A percentile compares a stretch with the other conserved stretches of the same genome.
These are phyloP conservation scores for Boletus reticuloceps DNA, from an alignment of 768 basidiomycete species.

Conservation along the genomic window DNA sequence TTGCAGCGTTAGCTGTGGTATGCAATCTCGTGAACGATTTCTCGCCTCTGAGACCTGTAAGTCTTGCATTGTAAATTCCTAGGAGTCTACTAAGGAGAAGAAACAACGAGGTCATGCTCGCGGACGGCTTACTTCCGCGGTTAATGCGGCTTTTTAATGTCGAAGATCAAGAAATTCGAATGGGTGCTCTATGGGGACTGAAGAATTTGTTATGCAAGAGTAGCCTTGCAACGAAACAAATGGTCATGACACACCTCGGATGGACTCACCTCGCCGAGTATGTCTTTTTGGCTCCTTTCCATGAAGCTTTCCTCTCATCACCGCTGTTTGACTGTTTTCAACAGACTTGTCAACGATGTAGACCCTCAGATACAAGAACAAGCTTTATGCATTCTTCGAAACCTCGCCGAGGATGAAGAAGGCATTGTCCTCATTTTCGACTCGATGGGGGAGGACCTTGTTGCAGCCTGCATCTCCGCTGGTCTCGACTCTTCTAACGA, in stretches of 20 bases:
- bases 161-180: conserved; percentile 53
- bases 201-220: conserved; percentile 80
- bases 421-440: conserved; percentile 62
- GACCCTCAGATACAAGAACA: conserved; percentile 67
- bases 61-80: conserved; percentile 25
- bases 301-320: neutral
- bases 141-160: conserved; percentile 57
- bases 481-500: conserved; percentile 53
- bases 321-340: neutral
- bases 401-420: conserved; percentile 62
- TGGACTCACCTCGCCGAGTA: conserved; percentile 63
- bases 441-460: conserved; percentile 45
- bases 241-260: conserved; percentile 65
- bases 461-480: conserved; percentile 45
- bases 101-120: conserved; percentile 53
- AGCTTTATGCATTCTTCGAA: conserved; percentile 61
- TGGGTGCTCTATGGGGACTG: conserved; percentile 82
- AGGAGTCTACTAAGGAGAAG: neutral
- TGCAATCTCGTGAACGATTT: conserved; percentile 88
- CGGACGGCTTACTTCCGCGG: conserved; percentile 63
- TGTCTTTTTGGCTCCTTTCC: conserved; percentile 18
- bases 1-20: conserved; percentile 69
- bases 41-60: conserved; percentile 71
- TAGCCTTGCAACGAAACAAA: conserved; percentile 53
- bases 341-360: conserved; percentile 53